Base-by-base conservation (phyloP, 805 yeast species). In the Kuraishia capsulata region DNA sequence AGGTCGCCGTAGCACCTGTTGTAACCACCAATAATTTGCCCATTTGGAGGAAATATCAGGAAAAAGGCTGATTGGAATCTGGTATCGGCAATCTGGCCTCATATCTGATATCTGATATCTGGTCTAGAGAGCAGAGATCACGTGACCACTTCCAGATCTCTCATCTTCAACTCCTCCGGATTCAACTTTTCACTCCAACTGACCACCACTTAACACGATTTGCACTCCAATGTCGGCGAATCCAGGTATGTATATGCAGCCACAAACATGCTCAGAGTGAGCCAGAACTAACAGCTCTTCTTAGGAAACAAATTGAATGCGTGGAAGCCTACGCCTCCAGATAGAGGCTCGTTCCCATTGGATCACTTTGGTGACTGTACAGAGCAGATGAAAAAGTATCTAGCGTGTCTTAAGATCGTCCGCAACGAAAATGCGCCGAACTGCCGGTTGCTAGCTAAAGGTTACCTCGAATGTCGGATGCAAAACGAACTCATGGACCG, bases 271-370 rank as follows among this genome's bases (percentile, higher is more conserved):
- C 32, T 29, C 10, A 11, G 26, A 24, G 26, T 8, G 8, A 29
- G 18, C 32, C 5, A 6, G 18, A 8, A n/a, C 10, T 29, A 8
- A 8, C 6, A 9, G 16, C 32, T 24, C 13, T 9, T 24, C 13
- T 24, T 24, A 36, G 38, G 38, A n/a, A 36, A 36, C 23, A 26
- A 17, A 13, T 17, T 36, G 5, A n/a, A 25, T 9, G 33, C 38
- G 21, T 36, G 38, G 38, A 36, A 36, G 17, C 96, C 97, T 8
- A 81, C 90, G 0, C 96, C 98, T 18, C 98, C 98, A 2, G 96
- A 90, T 47, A 66, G 96, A 47, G 98, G 98, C 0, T 86, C 97
- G 0, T 90, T 90, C 59, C 98, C 97, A 1, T 64, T 90, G 33
- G 98, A 90, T 53, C 98, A 90, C 53, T 65, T 60, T 43, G 81